A percentile compares a stretch with the other conserved stretches of the same genome.
These are phyloP conservation scores for Maudiozyma saulgeensis DNA, from an alignment of 805 yeast genomes.

Conservation along the genomic window DNA sequence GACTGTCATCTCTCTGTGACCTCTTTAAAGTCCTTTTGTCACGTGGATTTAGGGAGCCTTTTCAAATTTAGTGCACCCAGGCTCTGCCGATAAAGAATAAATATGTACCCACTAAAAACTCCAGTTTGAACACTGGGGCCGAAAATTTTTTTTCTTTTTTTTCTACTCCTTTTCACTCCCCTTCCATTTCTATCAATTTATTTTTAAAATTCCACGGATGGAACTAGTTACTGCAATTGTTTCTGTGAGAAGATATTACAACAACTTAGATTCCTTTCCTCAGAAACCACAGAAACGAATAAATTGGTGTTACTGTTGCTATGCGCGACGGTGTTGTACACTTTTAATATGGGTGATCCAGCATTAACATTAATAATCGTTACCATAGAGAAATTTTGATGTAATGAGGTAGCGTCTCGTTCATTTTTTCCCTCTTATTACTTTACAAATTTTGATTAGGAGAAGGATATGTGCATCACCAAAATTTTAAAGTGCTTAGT, in stretches of 20 bases:
- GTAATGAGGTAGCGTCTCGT: not conserved
- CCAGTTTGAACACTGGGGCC: not conserved
- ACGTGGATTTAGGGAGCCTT: too few species aligned
- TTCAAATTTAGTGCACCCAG: too few species aligned
- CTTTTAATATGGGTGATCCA: not conserved
- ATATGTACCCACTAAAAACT: not conserved
- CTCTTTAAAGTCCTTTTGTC: too few species aligned
- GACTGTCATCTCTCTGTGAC: too few species aligned
- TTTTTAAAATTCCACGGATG: too few species aligned
- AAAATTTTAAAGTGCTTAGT: not conserved
- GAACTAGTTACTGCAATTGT: not conserved
- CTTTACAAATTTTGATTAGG: not conserved
- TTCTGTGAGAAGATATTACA: not conserved
- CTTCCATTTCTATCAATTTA: too few species aligned
- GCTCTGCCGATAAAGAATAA: too few species aligned
- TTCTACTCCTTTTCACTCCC: not conserved
- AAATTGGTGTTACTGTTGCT: constrained; percentile 1
- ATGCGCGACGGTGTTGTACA: constrained; percentile 1
- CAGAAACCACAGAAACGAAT: constrained; percentile 1
- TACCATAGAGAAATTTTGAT: not conserved
- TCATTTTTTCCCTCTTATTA: not conserved
- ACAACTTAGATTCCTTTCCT: not conserved
- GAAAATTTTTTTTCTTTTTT: not conserved
- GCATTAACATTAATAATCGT: not conserved
- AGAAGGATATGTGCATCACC: not conserved